These are phyloP conservation scores for Marasmius fiardii DNA, from an alignment of 1,284 basidiomycete genomes.

Conservation along the genomic window DNA sequence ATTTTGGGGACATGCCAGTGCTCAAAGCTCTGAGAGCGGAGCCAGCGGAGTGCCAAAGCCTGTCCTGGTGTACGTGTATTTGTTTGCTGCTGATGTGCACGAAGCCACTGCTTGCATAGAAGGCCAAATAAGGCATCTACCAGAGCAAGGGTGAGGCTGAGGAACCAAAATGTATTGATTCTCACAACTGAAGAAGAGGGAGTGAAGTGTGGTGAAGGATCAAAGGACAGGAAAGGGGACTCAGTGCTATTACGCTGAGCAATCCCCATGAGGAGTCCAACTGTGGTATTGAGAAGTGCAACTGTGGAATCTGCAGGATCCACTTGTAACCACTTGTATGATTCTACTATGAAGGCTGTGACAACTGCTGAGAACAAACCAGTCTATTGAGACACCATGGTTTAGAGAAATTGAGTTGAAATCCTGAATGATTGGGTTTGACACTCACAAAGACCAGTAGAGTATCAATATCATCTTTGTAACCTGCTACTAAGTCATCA, in stretches of 20 bases:
- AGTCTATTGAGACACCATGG: neutral
- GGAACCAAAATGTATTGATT: constrained; percentile 7
- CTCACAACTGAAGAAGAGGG: neutral
- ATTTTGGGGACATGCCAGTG: neutral
- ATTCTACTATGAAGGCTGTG: constrained; percentile 7
- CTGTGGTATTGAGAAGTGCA: neutral
- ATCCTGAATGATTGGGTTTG: too few relatives aligned
- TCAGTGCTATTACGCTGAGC: neutral
- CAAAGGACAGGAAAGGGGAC: neutral
- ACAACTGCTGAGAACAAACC: constrained; percentile 5
- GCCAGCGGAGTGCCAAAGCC: neutral
- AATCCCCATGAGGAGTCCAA: neutral
- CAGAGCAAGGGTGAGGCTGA: constrained; percentile 9
- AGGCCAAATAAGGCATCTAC: constrained; percentile 6
- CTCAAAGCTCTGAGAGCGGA: neutral
- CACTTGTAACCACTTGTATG: constrained; percentile 5
- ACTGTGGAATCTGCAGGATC: neutral
- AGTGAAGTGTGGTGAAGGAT: too few relatives aligned
- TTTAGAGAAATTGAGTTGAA: too few relatives aligned
- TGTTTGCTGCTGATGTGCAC: constrained; percentile 6
- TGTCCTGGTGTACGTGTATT: neutral
- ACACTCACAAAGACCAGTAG: too few relatives aligned
- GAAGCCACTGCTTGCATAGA: constrained; percentile 13
- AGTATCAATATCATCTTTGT: too few relatives aligned
- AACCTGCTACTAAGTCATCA: too few relatives aligned